Conservation (phyloP, 1,139 yeast species). For the Hyphopichia buzzinii region DNA sequence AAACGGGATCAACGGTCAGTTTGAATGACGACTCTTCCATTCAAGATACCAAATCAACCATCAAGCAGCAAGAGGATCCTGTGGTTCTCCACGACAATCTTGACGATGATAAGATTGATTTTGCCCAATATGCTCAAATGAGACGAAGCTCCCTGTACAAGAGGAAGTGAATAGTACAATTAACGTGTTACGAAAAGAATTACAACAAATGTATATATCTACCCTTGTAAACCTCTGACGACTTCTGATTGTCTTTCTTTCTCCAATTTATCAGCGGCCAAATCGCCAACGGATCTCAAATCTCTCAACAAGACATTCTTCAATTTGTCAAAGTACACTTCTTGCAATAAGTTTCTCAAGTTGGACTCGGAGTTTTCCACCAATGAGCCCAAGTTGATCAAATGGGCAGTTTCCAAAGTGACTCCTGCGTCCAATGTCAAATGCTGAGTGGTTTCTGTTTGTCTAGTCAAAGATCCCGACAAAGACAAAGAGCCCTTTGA, state of each 20-base stretch:
- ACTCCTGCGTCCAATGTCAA: constrained; percentile 37
- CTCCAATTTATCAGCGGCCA: constrained; percentile 37
- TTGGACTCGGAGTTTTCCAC: constrained; percentile 89
- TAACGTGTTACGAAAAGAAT: neutral
- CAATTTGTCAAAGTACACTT: constrained; percentile 93
- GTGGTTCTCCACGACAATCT: constrained; percentile 6
- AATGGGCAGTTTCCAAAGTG: constrained; percentile 60
- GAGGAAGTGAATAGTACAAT: neutral
- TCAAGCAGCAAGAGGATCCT: neutral
- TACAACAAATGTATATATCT: neutral
- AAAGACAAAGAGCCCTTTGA: constrained; percentile 45
- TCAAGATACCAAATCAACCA: constrained; percentile 1
- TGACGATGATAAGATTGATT: constrained; percentile 19
- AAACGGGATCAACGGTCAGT: constrained; percentile 27
- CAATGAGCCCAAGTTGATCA: constrained; percentile 79
- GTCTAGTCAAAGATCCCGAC: constrained; percentile 85
- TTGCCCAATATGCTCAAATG: constrained; percentile 22
- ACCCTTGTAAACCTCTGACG: constrained; percentile 46
- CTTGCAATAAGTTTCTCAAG: constrained; percentile 83
- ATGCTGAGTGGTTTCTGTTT: constrained; percentile 51
- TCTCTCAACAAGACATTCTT: constrained; percentile 74
- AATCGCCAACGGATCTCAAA: constrained; percentile 55
- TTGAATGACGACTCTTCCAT: constrained; percentile 4
- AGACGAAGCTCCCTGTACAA: constrained; percentile 3
- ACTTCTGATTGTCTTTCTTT: constrained; percentile 47